phyloP scores from a whole-genome alignment of 495 filamentous ascomycete genomes.

The Neurospora discreta region DNA sequence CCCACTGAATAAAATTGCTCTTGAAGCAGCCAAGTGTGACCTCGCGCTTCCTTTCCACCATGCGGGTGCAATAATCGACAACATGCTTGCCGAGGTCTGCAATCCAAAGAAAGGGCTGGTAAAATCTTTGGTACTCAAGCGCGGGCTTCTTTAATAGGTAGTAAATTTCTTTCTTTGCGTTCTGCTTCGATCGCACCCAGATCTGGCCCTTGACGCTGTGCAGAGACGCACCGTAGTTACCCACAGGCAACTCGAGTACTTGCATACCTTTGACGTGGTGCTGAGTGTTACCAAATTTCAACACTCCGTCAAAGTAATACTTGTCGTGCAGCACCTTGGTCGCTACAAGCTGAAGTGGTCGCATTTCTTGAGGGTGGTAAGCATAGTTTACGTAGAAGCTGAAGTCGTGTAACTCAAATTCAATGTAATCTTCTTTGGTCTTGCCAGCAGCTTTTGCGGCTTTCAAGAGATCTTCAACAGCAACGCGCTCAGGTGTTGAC shows the following conservation, averaged over 20 bases:
- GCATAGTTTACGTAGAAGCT: slow-evolving; percentile 32
- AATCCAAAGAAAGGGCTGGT: slow-evolving; percentile 53
- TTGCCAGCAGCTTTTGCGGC: background rate
- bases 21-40: slow-evolving; percentile 44
- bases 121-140: slow-evolving; percentile 45
- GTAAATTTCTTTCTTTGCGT: slow-evolving; percentile 38
- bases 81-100: slow-evolving; percentile 56
- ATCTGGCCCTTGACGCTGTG: slow-evolving; percentile 40
- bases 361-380: slow-evolving; percentile 34
- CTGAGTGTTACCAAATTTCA: slow-evolving; percentile 30
- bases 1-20: slow-evolving; percentile 43
- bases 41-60: slow-evolving; percentile 13
- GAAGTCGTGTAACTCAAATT: slow-evolving; percentile 41
- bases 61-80: slow-evolving; percentile 44
- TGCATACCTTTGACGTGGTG: slow-evolving; percentile 43
- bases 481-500: slow-evolving; percentile 14
- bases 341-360: slow-evolving; percentile 39
- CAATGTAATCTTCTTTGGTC: slow-evolving; percentile 20
- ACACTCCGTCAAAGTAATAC: slow-evolving; percentile 49
- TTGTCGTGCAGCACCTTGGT: slow-evolving; percentile 20
- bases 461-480: slow-evolving; percentile 16
- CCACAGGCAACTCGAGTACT: slow-evolving; percentile 49
- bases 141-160: slow-evolving; percentile 48
- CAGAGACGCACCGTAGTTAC: slow-evolving; percentile 46
- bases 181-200: slow-evolving; percentile 45